Base-by-base conservation (phyloP, 257 asterid genomes). In the Solanum bukasovii region DNA sequence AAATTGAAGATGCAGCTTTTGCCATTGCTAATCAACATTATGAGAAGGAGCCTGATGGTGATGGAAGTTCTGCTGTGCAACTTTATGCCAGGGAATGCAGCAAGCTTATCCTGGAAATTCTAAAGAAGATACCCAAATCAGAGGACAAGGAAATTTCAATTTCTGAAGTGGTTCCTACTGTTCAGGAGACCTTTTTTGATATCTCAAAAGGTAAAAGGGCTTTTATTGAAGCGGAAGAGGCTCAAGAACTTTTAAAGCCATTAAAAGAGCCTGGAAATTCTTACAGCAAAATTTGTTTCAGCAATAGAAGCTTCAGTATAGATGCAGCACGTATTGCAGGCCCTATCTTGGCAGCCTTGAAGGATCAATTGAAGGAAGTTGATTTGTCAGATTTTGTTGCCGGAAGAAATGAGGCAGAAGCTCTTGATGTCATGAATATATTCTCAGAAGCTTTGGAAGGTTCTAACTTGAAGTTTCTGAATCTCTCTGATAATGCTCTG, bases 381-480 rank as follows among this genome's bases (percentile, higher is more conserved):
- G 98, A 97, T 92, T 89, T 97, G 71, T 94, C 99, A 8, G 99
- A 97, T 94, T 97, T 97, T 90, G 98, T 97, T 73, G 99, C 99
- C 3, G 99, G 99, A 88, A 92, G 99, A 87, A 93, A 96, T 9
- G 99, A 97, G 91, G 98, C 90, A 2, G 99, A 96, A 87, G 99
- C 99, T 83, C 99, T 97, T 87, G 96, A 95, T 46, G 99, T 96
- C 75, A 97, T 96, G 99, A 94, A 92, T 40, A 94, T 96, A 68
- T 96, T 97, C 90, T 93, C 99, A 8, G 96, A 91, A 87, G 98
- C 99, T 88, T 91, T 96, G 16, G 99, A 97, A 87, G 98, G 98
- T 88, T 93, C 98, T 79, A 44, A 88, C n/a, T 91, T 97, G 95
- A 95, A 82, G 91, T 91, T 88, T 91, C 90, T 96, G 93, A 96